These are phyloP conservation scores for Hypholoma sublateritium DNA, from an alignment of 768 basidiomycete genomes.

Conservation along the genomic window DNA sequence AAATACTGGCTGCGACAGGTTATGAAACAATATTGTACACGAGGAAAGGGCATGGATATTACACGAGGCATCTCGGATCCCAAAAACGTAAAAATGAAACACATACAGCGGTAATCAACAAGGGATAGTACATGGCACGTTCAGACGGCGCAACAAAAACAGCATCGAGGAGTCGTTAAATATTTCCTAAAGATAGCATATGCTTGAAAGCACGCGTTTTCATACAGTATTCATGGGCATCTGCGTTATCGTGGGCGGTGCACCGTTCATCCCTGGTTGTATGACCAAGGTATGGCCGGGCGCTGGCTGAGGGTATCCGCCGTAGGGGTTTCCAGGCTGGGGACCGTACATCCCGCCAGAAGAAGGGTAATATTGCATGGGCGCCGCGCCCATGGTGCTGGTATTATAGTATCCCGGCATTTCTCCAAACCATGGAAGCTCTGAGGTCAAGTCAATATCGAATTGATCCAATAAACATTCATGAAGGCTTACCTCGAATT, in stretches of 20 bases:
- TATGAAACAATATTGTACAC: conserved; percentile 7
- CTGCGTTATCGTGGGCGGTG: conserved; percentile 60
- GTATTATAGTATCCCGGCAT: conserved; percentile 61
- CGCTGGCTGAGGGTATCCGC: conserved; percentile 20
- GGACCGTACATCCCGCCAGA: conserved; percentile 26
- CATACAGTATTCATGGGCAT: conserved; percentile 40
- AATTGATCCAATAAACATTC: neutral
- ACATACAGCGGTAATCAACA: neutral
- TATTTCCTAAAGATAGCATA: conserved; percentile 3
- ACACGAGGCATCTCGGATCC: conserved; percentile 8
- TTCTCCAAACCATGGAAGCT: conserved; percentile 79
- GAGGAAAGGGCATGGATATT: conserved; percentile 3
- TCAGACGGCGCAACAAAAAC: neutral
- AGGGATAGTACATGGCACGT: neutral
- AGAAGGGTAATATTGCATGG: conserved; percentile 31
- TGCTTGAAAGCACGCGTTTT: conserved; percentile 10
- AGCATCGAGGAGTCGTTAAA: neutral
- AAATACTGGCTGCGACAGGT: neutral
- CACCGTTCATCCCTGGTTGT: conserved; percentile 63
- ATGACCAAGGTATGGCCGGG: conserved; percentile 68
- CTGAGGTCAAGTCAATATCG: conserved; percentile 25
- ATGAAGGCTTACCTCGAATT: conserved; percentile 40
- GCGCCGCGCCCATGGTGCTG: conserved; percentile 26
- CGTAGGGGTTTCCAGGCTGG: conserved; percentile 16
- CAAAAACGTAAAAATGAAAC: conserved; percentile 1